These are phyloP conservation scores for Monosporascus sp. DNA, from an alignment of 2,329 filamentous ascomycete species.

Conservation along the genomic window DNA sequence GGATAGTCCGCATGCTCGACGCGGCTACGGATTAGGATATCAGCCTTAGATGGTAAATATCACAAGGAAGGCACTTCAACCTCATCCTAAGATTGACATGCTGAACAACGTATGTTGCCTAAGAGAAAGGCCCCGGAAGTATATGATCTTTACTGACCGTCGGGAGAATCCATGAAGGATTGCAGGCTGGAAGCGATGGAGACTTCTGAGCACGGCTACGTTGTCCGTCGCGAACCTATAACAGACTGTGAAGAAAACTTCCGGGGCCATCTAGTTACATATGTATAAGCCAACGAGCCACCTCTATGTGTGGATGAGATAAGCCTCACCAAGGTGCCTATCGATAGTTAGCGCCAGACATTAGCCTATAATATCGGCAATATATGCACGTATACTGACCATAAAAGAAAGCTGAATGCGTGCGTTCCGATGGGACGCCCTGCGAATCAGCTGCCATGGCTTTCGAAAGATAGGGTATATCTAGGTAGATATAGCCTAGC, in stretches of 20 bases:
- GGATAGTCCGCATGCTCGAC: conserved; percentile 74
- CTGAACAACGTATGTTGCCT: no score
- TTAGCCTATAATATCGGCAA: not conserved
- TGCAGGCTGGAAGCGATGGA: conserved; percentile 66
- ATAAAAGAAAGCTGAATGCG: conserved; percentile 51
- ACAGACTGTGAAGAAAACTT: conserved; percentile 81
- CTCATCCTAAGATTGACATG: not conserved
- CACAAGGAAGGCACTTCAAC: not conserved
- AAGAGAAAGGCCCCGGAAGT: not conserved
- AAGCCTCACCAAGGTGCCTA: conserved; percentile 33
- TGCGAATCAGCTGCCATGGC: conserved; percentile 9
- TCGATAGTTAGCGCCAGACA: conserved; percentile 17
- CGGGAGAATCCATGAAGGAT: conserved; percentile 71
- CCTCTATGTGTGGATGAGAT: not conserved
- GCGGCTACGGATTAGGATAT: conserved; percentile 31
- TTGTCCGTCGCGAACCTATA: conserved; percentile 54
- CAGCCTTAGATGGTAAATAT: conserved; percentile 18
- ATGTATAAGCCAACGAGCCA: conserved; percentile 6
- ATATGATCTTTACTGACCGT: conserved; percentile 30
- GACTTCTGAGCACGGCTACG: conserved; percentile 35
- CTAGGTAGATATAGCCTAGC: not conserved
- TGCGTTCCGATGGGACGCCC: conserved; percentile 9
- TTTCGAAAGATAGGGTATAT: not conserved
- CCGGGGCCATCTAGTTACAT: conserved; percentile 63
- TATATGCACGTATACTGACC: conserved; percentile 32